Base-by-base conservation (phyloP, 1,284 basidiomycete species). In the Earliella scabrosa region DNA sequence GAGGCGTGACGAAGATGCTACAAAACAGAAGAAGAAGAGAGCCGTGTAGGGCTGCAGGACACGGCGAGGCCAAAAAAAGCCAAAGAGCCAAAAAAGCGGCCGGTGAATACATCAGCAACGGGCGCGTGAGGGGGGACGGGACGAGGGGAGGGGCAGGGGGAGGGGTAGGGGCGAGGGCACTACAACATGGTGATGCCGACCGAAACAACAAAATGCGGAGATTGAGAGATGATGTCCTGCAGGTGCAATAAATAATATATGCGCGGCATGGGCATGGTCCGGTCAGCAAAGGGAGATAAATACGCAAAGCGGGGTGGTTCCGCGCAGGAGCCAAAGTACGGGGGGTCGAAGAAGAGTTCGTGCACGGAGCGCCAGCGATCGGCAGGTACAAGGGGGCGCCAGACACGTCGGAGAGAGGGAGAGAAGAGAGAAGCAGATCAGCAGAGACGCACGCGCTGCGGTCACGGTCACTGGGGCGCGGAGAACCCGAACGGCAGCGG, bases 91-190 rank as follows among this genome's bases (percentile, higher is more conserved):
- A 24, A n/a, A 36, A 31, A 21, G 36, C 36, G 39, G 23, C 39
- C 46, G 36, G 52, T 45, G 45, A 49, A 55, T 49, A 56, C 53
- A 50, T 56, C 50, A 56, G 26, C 58, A 50, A 53, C 56, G 50
- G 40, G 39, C 49, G 56, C 39, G 13, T 5, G 21, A 4, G 20
- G 8, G 21, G 8, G 21, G 39, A 10, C 16, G 35, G 10, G 18
- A 10, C 36, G 18, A 18, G 6, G 18, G 36, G n/a, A 20, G 3
- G 36, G 36, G 36, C 32, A 10, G 11, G 32, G 32, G 11, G 32
- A 10, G 32, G 32, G 32, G 32, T 10, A 10, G n/a, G n/a, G n/a
- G n/a, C n/a, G n/a, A n/a, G n/a, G n/a, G n/a, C n/a, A n/a, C n/a
- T n/a, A n/a, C n/a, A n/a, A n/a, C n/a, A n/a, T n/a, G n/a, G n/a